Evolutionary conservation across 1,284 basidiomycete genomes (phyloP).

Genomic region (Fomitopsis betulina): DNA sequence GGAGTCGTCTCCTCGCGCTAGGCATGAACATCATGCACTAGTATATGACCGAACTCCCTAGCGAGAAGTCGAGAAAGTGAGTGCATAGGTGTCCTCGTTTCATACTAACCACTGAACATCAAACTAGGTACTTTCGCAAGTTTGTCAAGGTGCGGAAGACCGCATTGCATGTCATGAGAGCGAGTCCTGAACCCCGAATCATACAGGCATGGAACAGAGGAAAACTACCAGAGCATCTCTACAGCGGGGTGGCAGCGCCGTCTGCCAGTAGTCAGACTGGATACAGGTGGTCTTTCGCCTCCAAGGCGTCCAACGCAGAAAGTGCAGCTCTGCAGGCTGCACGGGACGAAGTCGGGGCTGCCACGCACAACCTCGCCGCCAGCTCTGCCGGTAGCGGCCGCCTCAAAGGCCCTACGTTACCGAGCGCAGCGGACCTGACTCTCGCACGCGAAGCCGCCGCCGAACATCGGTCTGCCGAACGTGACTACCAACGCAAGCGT

Average conservation of each 20-base stretch:
- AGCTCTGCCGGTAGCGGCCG: slow-evolving; percentile 31
- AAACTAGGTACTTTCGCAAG: slow-evolving; percentile 72
- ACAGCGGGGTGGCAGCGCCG: slow-evolving; percentile 47
- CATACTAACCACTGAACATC: slow-evolving; percentile 25
- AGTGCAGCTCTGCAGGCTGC: slow-evolving; percentile 50
- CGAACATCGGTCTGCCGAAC: slow-evolving; percentile 46
- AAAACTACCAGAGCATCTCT: slow-evolving; percentile 55
- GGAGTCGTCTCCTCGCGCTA: neutral
- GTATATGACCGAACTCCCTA: slow-evolving; percentile 76
- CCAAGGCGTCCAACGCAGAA: slow-evolving; percentile 44
- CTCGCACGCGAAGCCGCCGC: slow-evolving; percentile 55
- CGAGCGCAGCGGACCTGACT: slow-evolving; percentile 58
- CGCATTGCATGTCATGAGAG: neutral
- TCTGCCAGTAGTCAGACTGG: slow-evolving; percentile 56
- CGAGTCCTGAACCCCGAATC: neutral
- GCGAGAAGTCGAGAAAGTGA: slow-evolving; percentile 70
- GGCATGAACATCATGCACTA: slow-evolving; percentile 21
- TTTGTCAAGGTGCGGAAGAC: slow-evolving; percentile 63
- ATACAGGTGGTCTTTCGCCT: slow-evolving; percentile 55
- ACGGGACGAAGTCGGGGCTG: slow-evolving; percentile 54
- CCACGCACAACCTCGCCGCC: slow-evolving; percentile 42
- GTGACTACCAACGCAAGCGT: slow-evolving; percentile 53
- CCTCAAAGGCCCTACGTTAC: slow-evolving; percentile 61
- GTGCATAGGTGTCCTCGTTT: slow-evolving; percentile 19
- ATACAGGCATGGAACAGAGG: slow-evolving; percentile 74